phyloP scores from a whole-genome alignment of 257 asterid genomes.

The Dorcoceras hygrometricum region DNA sequence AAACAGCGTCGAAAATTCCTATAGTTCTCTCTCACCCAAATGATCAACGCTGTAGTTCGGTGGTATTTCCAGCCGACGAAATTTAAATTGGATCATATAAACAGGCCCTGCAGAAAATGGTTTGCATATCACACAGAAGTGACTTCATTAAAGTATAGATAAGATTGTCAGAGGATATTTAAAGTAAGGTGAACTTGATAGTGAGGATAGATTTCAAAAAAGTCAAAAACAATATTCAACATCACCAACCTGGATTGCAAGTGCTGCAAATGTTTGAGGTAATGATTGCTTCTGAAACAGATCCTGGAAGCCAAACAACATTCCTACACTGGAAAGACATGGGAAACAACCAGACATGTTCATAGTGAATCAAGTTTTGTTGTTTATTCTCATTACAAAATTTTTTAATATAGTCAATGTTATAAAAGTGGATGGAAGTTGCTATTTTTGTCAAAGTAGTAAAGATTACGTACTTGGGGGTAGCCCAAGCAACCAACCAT shows the following conservation, averaged over 20 bases:
- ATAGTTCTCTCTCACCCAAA: constrained; percentile 56
- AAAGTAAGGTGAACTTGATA: constrained; percentile 2
- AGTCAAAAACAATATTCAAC: neutral
- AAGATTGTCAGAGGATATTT: constrained; percentile 9
- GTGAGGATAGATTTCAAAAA: constrained; percentile 7
- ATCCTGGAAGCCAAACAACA: constrained; percentile 96
- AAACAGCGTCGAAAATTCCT: constrained; percentile 10
- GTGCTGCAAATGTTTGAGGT: constrained; percentile 60
- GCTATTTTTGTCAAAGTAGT: constrained; percentile 15
- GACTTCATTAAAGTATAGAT: constrained; percentile 18
- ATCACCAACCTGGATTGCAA: constrained; percentile 77
- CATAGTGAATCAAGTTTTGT: neutral
- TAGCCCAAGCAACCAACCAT: constrained; percentile 98
- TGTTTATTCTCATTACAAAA: constrained; percentile 7
- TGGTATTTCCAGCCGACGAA: constrained; percentile 94
- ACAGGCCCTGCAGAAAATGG: constrained; percentile 60
- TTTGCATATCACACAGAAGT: constrained; percentile 23
- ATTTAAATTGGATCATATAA: constrained; percentile 79
- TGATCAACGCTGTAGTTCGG: constrained; percentile 73
- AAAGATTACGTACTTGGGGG: constrained; percentile 67
- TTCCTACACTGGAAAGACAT: constrained; percentile 71
- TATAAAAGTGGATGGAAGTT: constrained; percentile 8
- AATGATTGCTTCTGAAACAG: constrained; percentile 73
- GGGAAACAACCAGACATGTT: too few species aligned
- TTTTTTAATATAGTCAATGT: neutral